Conservation (phyloP, 768 basidiomycete genomes). For the Auriculariales sp. region DNA sequence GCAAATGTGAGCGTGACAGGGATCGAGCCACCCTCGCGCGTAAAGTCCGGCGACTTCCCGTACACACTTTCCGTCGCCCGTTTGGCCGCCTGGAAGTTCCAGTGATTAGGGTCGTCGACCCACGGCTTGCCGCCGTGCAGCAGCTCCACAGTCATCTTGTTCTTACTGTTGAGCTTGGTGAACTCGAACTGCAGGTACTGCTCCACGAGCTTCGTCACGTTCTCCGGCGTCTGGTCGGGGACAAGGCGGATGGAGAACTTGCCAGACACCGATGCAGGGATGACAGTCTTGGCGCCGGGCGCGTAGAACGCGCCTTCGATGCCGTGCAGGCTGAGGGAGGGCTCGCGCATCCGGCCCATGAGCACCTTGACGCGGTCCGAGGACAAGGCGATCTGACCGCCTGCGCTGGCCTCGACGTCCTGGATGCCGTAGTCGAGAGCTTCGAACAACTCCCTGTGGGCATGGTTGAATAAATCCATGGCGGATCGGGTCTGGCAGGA, state of each 20-base stretch:
- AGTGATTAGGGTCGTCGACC: conserved; percentile 75
- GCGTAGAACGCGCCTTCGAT: conserved; percentile 91
- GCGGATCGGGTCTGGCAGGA: neutral
- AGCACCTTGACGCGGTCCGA: conserved; percentile 63
- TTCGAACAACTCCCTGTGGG: conserved; percentile 48
- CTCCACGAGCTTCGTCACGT: conserved; percentile 54
- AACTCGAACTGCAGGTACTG: conserved; percentile 67
- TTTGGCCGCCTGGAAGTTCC: conserved; percentile 85
- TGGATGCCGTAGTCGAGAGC: conserved; percentile 51
- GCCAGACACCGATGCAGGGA: conserved; percentile 75
- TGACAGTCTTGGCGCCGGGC: conserved; percentile 80
- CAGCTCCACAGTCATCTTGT: conserved; percentile 54
- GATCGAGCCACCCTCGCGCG: conserved; percentile 88
- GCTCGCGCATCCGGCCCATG: conserved; percentile 89
- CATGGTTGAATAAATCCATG: neutral
- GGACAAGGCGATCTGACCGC: conserved; percentile 60
- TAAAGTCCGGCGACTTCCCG: conserved; percentile 62
- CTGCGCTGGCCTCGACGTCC: conserved; percentile 65
- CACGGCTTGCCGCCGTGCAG: conserved; percentile 81
- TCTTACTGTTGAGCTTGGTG: conserved; percentile 74
- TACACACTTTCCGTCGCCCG: conserved; percentile 74
- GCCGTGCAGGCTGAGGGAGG: conserved; percentile 83
- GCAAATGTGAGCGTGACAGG: conserved; percentile 91
- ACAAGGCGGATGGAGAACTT: conserved; percentile 92
- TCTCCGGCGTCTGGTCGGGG: conserved; percentile 73